phyloP scores from a whole-genome alignment of 257 asterid genomes.

The Solanum lignicaule region DNA sequence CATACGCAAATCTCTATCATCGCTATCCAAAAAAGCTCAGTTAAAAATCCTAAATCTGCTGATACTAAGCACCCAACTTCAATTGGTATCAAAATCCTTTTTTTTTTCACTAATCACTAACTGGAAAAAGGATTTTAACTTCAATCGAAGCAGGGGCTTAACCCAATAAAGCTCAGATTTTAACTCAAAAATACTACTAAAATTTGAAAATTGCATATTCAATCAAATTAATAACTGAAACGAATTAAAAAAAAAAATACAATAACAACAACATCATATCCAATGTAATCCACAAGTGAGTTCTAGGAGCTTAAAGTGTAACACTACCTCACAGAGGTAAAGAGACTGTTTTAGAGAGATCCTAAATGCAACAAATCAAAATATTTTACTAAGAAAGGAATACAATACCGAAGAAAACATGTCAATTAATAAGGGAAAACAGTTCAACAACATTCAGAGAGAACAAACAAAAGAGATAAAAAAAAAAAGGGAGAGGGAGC shows the following conservation, averaged over 20 bases:
- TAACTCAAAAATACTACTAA: not conserved
- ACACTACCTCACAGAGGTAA: no score
- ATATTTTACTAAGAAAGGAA: no score
- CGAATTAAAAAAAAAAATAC: no score
- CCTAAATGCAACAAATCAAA: no score
- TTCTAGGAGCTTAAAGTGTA: no score
- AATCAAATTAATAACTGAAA: not conserved
- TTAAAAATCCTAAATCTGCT: not conserved
- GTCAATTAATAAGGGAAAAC: no score
- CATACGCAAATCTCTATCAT: not conserved
- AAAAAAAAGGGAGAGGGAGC: no score
- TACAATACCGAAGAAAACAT: no score
- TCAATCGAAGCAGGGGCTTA: not conserved
- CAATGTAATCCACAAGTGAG: not conserved
- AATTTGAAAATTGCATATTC: not conserved
- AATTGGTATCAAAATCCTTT: not conserved
- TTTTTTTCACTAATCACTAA: not conserved
- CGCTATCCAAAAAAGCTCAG: not conserved
- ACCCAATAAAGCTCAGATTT: not conserved
- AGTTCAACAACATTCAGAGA: no score
- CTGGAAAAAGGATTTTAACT: not conserved
- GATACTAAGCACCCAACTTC: not conserved
- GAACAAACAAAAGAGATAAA: no score
- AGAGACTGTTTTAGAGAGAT: no score
- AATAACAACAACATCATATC: not conserved